phyloP scores from a whole-genome alignment of 1,139 yeast genomes.

The Kodamaea suecica region DNA sequence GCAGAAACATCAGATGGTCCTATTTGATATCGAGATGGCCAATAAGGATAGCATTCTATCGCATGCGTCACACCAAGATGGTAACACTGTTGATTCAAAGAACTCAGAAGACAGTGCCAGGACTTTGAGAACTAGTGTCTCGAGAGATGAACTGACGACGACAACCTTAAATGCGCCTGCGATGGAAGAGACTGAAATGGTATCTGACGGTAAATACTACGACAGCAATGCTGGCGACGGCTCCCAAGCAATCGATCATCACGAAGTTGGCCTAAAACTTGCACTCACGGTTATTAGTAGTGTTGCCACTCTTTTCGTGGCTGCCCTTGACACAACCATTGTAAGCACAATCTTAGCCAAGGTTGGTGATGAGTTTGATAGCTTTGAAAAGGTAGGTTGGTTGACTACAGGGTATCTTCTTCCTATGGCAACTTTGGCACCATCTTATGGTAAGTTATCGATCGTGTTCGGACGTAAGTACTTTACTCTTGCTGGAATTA shows the following conservation, averaged over 20 bases:
- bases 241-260: conserved; percentile 48
- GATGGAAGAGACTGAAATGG: too few relatives aligned
- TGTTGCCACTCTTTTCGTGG: conserved; percentile 49
- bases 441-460: conserved; percentile 60
- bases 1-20: too few relatives aligned
- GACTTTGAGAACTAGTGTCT: too few relatives aligned
- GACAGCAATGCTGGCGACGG: conserved; percentile 61
- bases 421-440: conserved; percentile 55
- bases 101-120: too few relatives aligned
- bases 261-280: conserved; percentile 43
- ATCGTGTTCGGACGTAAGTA: conserved; percentile 59
- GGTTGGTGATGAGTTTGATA: conserved; percentile 52
- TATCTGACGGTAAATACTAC: too few relatives aligned
- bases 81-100: too few relatives aligned
- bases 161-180: too few relatives aligned
- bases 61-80: too few relatives aligned
- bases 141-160: too few relatives aligned
- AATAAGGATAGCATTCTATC: too few relatives aligned
- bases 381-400: conserved; percentile 60
- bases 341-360: conserved; percentile 55
- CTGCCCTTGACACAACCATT: conserved; percentile 71
- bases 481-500: conserved; percentile 47
- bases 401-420: conserved; percentile 56
- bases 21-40: too few relatives aligned
- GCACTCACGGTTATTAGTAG: conserved; percentile 41